These are phyloP conservation scores for Podaxis pistillaris DNA, from an alignment of 768 basidiomycete species.

Conservation along the genomic window DNA sequence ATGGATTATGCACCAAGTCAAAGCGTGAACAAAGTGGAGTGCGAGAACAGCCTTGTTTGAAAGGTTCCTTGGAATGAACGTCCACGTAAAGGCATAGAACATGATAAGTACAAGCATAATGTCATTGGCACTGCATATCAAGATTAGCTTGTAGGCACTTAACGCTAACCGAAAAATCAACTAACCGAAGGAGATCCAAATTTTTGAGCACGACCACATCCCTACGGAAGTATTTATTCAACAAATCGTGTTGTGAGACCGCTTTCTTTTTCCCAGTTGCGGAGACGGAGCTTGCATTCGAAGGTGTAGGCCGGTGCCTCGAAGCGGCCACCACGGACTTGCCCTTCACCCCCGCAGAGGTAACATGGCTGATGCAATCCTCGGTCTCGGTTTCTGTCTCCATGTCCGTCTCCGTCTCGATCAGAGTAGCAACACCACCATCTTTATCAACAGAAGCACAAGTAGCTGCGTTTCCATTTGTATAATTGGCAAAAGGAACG, in stretches of 20 bases:
- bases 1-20: constrained; percentile 85
- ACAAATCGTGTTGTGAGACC: constrained; percentile 82
- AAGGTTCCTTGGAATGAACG: constrained; percentile 50
- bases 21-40: constrained; percentile 80
- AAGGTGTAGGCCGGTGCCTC: constrained; percentile 31
- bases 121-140: constrained; percentile 68
- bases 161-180: constrained; percentile 6
- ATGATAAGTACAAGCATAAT: constrained; percentile 76
- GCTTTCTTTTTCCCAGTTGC: constrained; percentile 30
- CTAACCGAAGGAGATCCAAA: constrained; percentile 82
- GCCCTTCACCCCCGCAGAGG: constrained; percentile 9
- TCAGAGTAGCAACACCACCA: constrained; percentile 40
- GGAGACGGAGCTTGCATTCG: constrained; percentile 33
- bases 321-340: background rate
- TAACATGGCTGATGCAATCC: constrained; percentile 1
- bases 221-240: constrained; percentile 87
- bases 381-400: constrained; percentile 56
- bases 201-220: constrained; percentile 82
- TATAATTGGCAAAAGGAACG: constrained; percentile 22
- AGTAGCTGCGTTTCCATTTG: constrained; percentile 10
- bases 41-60: constrained; percentile 51
- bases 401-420: constrained; percentile 64
- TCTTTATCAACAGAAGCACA: constrained; percentile 17
- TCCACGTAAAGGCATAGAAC: constrained; percentile 58
- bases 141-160: constrained; percentile 18